Evolutionary conservation across 768 basidiomycete species (phyloP).

Genomic region (Clitopilus hobsonii): DNA sequence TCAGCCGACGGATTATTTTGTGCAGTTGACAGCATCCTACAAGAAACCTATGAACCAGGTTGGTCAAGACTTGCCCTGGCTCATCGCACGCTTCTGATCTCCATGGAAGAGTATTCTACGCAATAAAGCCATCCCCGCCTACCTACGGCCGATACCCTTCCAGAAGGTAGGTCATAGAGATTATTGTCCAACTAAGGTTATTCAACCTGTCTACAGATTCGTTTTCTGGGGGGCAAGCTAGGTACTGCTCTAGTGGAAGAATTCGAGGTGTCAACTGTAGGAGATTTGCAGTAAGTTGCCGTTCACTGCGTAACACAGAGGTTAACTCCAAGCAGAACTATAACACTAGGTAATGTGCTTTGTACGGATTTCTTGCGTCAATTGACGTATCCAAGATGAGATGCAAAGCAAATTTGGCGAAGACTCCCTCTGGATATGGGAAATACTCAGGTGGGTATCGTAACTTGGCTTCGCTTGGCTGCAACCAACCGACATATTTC

Average conservation of each 20-base stretch:
- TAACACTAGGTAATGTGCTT: constrained; percentile 44
- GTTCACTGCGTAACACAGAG: too few species aligned
- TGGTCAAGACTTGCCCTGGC: too few species aligned
- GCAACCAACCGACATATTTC: constrained; percentile 5
- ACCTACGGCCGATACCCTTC: constrained; percentile 81
- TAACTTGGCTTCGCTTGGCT: background rate
- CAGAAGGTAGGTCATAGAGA: constrained; percentile 60
- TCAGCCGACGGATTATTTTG: constrained; percentile 4
- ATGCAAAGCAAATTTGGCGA: constrained; percentile 82
- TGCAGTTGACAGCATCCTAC: constrained; percentile 82
- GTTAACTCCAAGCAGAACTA: constrained; percentile 38
- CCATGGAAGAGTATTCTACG: constrained; percentile 91
- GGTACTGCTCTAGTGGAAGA: constrained; percentile 83
- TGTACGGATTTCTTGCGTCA: background rate
- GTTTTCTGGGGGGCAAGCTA: constrained; percentile 92
- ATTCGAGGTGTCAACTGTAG: constrained; percentile 86
- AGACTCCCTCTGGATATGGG: constrained; percentile 86
- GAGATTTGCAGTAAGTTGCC: constrained; percentile 77
- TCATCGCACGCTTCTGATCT: too few species aligned
- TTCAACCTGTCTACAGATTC: constrained; percentile 51
- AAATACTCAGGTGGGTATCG: constrained; percentile 68
- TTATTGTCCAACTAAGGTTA: background rate
- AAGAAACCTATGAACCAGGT: constrained; percentile 89
- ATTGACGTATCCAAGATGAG: constrained; percentile 45
- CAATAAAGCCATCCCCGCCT: constrained; percentile 77